Conservation (phyloP, 2,329 filamentous ascomycete genomes). For the Xylaria multiplex region DNA sequence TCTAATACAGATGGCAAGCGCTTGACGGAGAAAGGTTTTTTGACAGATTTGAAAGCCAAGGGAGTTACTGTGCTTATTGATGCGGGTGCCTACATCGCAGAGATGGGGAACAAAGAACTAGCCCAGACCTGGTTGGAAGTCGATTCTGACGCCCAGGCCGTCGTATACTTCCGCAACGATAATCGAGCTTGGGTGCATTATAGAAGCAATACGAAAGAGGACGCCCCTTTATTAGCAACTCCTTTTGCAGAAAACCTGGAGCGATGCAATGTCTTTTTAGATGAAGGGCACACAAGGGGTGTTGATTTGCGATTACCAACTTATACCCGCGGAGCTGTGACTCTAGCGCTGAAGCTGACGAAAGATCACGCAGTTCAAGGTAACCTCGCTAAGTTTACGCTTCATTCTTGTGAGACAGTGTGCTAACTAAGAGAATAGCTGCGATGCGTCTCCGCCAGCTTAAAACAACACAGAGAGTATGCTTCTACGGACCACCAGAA, state of each 20-base stretch:
- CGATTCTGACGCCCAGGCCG: slow-evolving; percentile 57
- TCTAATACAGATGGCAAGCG: slow-evolving; percentile 49
- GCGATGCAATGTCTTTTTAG: slow-evolving; percentile 58
- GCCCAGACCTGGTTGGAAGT: slow-evolving; percentile 61
- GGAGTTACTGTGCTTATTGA: slow-evolving; percentile 65
- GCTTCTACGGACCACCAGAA: slow-evolving; percentile 67
- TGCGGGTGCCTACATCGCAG: slow-evolving; percentile 71
- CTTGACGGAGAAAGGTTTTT: slow-evolving; percentile 57
- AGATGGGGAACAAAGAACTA: slow-evolving; percentile 64
- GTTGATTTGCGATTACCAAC: slow-evolving; percentile 67
- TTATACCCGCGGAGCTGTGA: slow-evolving; percentile 61
- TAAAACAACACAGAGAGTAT: slow-evolving; percentile 62
- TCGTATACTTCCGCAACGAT: slow-evolving; percentile 61
- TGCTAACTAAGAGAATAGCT: slow-evolving; percentile 52
- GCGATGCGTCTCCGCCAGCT: slow-evolving; percentile 74
- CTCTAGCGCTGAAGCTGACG: slow-evolving; percentile 64
- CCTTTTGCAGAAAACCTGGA: slow-evolving; percentile 62
- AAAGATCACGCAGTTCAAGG: slow-evolving; percentile 71
- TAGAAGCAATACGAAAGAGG: slow-evolving; percentile 44
- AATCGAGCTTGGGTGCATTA: slow-evolving; percentile 58
- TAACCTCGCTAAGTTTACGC: slow-evolving; percentile 3
- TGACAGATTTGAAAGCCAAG: slow-evolving; percentile 45
- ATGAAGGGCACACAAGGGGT: slow-evolving; percentile 68
- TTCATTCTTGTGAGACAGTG: neutral
- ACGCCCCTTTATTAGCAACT: slow-evolving; percentile 59